These are phyloP conservation scores for Lichina pygmaea DNA, from an alignment of 495 filamentous ascomycete genomes.

Conservation along the genomic window DNA sequence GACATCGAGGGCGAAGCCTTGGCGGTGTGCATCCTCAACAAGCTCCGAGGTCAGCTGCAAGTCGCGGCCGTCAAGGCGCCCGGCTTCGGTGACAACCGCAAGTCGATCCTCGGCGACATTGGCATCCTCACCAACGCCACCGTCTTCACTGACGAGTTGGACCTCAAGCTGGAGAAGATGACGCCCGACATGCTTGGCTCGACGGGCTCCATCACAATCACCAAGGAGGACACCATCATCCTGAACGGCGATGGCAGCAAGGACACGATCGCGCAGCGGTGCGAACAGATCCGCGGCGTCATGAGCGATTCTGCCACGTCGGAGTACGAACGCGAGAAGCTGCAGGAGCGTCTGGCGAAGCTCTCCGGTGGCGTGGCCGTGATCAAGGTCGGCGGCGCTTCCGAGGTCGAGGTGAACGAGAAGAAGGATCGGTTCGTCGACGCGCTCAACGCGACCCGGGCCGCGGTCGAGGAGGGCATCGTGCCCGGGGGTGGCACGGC, in stretches of 20 bases:
- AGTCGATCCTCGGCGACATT: constrained; percentile 93
- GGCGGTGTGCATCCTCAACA: constrained; percentile 97
- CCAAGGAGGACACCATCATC: constrained; percentile 98
- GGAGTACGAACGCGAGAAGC: constrained; percentile 99
- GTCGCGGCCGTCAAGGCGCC: constrained; percentile 97
- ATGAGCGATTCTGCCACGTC: constrained; percentile 81
- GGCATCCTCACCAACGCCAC: constrained; percentile 86
- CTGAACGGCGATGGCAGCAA: constrained; percentile 94
- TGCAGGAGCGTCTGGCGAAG: constrained; percentile 97
- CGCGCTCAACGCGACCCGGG: constrained; percentile 91
- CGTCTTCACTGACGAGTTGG: constrained; percentile 94
- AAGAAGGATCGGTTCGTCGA: constrained; percentile 99
- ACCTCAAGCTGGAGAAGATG: constrained; percentile 94
- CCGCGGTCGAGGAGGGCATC: constrained; percentile 96
- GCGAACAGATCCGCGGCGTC: constrained; percentile 95
- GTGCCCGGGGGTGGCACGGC: constrained; percentile 94
- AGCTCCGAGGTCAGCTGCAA: constrained; percentile 96
- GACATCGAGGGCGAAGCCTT: constrained; percentile 97
- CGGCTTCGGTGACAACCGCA: constrained; percentile 98
- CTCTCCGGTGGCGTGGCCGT: constrained; percentile 96
- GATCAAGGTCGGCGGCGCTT: constrained; percentile 94
- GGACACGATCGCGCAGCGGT: constrained; percentile 78
- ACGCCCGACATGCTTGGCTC: constrained; percentile 89
- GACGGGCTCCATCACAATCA: constrained; percentile 95
- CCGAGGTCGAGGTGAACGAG: constrained; percentile 94